Conservation (phyloP, 2,329 filamentous ascomycete species). For the Aspergillus sp. region DNA sequence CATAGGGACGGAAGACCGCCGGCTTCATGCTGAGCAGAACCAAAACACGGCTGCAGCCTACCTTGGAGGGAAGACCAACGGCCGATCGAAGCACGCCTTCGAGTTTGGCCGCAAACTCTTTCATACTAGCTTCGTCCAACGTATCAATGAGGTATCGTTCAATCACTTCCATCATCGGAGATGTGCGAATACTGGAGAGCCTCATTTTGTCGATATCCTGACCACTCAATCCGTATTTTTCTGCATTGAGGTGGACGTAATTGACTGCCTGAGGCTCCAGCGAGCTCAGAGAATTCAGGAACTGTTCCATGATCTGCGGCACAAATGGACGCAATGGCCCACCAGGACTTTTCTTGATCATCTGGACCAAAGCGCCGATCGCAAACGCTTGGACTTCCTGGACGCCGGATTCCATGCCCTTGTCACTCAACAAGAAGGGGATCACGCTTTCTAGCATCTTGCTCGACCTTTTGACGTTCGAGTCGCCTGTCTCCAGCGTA, state of each 20-base stretch:
- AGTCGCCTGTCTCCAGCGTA: constrained; percentile 74
- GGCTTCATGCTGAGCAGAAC: constrained; percentile 79
- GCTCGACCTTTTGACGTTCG: constrained; percentile 62
- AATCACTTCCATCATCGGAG: constrained; percentile 89
- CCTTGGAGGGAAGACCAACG: constrained; percentile 89
- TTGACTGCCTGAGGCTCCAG: constrained; percentile 88
- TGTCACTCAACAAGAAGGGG: constrained; percentile 85
- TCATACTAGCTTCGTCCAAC: constrained; percentile 76
- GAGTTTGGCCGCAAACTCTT: constrained; percentile 67
- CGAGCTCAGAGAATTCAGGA: constrained; percentile 79
- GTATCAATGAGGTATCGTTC: constrained; percentile 78
- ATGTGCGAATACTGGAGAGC: constrained; percentile 76
- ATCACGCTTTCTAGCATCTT: constrained; percentile 83
- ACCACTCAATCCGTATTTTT: constrained; percentile 77
- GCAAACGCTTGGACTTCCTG: constrained; percentile 85
- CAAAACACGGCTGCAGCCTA: constrained; percentile 82
- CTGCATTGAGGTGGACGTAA: constrained; percentile 86
- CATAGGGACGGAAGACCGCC: constrained; percentile 71
- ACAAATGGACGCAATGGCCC: constrained; percentile 76
- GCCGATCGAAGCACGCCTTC: constrained; percentile 80
- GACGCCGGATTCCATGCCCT: constrained; percentile 83
- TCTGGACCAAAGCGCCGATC: constrained; percentile 77
- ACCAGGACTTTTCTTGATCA: constrained; percentile 83
- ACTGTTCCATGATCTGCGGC: constrained; percentile 74
- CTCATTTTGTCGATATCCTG: constrained; percentile 89